phyloP scores from a whole-genome alignment of 176 grass and related monocot species.

The Chloris gayana region DNA sequence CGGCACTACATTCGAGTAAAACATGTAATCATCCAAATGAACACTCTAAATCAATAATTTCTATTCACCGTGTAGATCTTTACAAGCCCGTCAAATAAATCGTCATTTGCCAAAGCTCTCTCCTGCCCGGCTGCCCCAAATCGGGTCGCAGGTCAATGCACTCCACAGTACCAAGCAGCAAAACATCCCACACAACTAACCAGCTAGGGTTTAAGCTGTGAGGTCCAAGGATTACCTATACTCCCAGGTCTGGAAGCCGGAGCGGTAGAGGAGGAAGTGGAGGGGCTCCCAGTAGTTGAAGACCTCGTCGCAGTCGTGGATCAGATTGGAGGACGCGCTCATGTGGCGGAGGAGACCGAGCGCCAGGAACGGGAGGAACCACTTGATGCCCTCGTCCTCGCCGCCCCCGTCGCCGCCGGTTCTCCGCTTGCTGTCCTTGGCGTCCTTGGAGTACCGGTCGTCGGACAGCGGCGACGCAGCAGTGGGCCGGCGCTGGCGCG shows the following conservation, averaged over 20 bases:
- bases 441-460: conserved; percentile 76
- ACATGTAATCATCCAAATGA: neutral
- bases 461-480: conserved; percentile 36
- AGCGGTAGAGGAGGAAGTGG: conserved; percentile 92
- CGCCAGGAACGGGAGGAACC: conserved; percentile 79
- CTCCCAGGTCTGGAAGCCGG: conserved; percentile 98
- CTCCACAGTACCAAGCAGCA: neutral
- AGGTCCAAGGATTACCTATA: conserved; percentile 62
- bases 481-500: conserved; percentile 66
- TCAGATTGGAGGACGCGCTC: conserved; percentile 96
- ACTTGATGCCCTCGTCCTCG: conserved; percentile 54
- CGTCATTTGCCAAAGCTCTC: neutral
- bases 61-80: conserved; percentile 18
- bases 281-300: conserved; percentile 99
- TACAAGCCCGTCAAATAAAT: neutral
- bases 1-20: neutral
- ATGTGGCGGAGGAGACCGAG: conserved; percentile 84
- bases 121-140: neutral
- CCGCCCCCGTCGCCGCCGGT: conserved; percentile 34
- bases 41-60: neutral
- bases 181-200: conserved; percentile 26
- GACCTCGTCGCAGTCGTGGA: conserved; percentile 99
- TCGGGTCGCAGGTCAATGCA: neutral
- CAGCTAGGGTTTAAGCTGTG: conserved; percentile 31
- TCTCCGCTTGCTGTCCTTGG: conserved; percentile 55